phyloP scores from a whole-genome alignment of 768 basidiomycete species.

The Suillus discolor region DNA sequence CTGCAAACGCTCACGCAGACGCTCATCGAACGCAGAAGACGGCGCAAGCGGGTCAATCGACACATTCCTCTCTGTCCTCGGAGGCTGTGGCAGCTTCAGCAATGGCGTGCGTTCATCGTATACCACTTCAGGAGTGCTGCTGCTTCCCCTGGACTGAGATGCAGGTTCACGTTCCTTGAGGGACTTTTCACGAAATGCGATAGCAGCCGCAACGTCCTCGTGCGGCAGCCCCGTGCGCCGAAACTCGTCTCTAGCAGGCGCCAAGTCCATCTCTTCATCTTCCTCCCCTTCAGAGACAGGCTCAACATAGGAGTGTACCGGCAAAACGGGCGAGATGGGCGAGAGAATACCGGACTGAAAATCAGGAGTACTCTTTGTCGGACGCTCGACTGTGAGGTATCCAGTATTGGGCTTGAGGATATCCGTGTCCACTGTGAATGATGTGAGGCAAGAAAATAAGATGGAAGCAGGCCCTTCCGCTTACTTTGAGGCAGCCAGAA shows the following conservation, averaged over 20 bases:
- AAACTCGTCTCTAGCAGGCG: constrained; percentile 80
- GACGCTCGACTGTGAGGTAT: constrained; percentile 78
- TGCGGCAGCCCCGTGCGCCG: constrained; percentile 76
- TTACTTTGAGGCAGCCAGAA: constrained; percentile 98
- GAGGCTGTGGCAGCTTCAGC: constrained; percentile 28
- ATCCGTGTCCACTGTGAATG: constrained; percentile 80
- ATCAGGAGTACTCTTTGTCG: constrained; percentile 55
- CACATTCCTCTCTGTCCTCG: constrained; percentile 38
- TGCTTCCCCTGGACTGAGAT: constrained; percentile 9
- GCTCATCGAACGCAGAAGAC: constrained; percentile 82
- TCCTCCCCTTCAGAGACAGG: constrained; percentile 96
- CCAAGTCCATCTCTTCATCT: constrained; percentile 70
- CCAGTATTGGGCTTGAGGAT: constrained; percentile 92
- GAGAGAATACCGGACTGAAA: constrained; percentile 43
- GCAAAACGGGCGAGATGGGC: constrained; percentile 3
- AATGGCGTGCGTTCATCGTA: constrained; percentile 42
- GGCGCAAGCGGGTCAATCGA: constrained; percentile 89
- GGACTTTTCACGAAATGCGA: constrained; percentile 83
- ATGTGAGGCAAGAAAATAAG: constrained; percentile 3
- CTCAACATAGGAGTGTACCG: constrained; percentile 65
- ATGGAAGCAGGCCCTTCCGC: constrained; percentile 13
- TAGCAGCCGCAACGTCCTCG: constrained; percentile 78
- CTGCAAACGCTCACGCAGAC: constrained; percentile 67
- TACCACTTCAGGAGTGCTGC: constrained; percentile 20
- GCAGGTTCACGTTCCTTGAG: constrained; percentile 49